A percentile compares a stretch with the other conserved stretches of the same genome.
phyloP scores from a whole-genome alignment of 1,284 basidiomycete genomes.

The Ganoderma lingzhi region DNA sequence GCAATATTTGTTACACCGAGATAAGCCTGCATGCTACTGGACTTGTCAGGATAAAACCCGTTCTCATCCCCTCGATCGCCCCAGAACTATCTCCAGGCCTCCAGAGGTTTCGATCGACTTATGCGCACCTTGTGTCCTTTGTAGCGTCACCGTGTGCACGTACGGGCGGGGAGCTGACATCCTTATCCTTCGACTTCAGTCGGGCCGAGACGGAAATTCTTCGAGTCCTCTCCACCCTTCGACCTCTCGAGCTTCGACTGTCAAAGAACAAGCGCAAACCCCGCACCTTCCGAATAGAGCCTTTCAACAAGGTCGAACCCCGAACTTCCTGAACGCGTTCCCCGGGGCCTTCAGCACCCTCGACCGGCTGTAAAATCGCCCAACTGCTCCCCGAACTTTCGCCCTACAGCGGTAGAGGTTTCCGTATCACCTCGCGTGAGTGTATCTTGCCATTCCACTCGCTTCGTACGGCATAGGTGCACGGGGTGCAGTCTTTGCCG shows the following conservation, averaged over 20 bases:
- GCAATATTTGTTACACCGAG: not conserved
- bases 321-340: not conserved
- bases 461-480: not conserved
- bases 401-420: not conserved
- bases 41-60: not conserved
- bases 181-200: not conserved
- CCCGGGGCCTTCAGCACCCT: not conserved
- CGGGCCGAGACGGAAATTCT: not conserved
- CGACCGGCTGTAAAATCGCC: not conserved
- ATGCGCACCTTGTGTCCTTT: not conserved
- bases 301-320: not conserved
- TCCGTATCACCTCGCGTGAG: not conserved
- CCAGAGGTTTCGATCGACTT: not conserved
- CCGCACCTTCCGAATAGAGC: not conserved
- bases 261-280: not conserved
- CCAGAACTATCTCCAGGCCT: not conserved
- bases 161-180: not conserved
- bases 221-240: not conserved
- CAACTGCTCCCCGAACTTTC: slow-evolving; percentile 4
- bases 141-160: not conserved
- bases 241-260: not conserved
- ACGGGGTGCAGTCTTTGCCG: not conserved
- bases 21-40: not conserved
- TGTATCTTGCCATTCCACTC: not conserved
- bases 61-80: not conserved